Evolutionary conservation across 1,139 yeast genomes (phyloP), one percentile per base, ranked within the genome.

Genomic region (Hansenula sp.): DNA sequence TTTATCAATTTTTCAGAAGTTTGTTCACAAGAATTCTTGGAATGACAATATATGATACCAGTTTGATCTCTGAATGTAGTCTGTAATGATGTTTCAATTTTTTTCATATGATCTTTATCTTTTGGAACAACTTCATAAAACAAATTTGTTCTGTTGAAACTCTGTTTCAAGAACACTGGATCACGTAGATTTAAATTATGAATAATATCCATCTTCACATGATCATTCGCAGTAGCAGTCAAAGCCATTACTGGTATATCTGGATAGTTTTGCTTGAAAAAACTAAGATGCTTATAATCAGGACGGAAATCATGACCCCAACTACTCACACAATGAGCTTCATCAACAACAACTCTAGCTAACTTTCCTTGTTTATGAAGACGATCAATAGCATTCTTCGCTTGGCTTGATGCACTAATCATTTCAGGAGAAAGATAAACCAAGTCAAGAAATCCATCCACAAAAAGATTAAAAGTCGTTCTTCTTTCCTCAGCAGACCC

Each of bases 281-380:
- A 73, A 30, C 81, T 80, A 60, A 94, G 69, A 25, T 82, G 84
- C 55, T 89, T 87, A 64, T 94, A 94, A 61, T 92, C 97, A 0
- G 97, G 97, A 44, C 99, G 72, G 60, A 94, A 94, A 63, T 94
- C 98, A 62, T 94, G 98, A 16, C 99, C 99, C 99, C 99, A 94
- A 11, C 95, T 85, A 44, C 96, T 87, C 42, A 94, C 95, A 72
- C 99, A 94, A 64, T 94, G 99, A 0, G 98, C 98, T 59, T 94
- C 99, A 64, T 94, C 99, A 36, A 94, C 89, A 11, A 94, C 97
- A 27, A 94, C 76, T 40, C 97, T 69, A 0, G 97, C 96, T 32
- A 94, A 65, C 52, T 69, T 67, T 6, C 72, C 67, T 30, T 71
- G 71, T 3, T 69, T 66, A 57, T 85, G 71, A 17, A 92, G 65